Percentiles rank a stretch among this genome's conserved stretches.
Conservation (phyloP, 2,329 filamentous ascomycete genomes). For the Clarireedia homoeocarpa region DNA sequence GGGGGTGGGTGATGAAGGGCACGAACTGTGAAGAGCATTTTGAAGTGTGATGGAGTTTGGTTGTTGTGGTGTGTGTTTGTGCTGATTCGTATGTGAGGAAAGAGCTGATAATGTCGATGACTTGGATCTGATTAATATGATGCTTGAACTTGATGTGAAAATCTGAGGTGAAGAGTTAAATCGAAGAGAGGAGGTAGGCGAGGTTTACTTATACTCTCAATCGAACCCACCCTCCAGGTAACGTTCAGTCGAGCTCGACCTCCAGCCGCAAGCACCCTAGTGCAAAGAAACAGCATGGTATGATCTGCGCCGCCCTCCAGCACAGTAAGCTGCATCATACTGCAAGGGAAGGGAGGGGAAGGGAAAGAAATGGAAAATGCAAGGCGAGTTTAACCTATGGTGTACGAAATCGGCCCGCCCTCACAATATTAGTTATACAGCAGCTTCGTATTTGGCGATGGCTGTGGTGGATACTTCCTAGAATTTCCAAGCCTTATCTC, state of each 20-base stretch:
- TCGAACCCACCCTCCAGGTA: not conserved
- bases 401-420: not conserved
- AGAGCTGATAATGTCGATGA: not conserved
- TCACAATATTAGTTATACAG: not conserved
- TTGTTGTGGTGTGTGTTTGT: not conserved
- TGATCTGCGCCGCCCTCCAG: not conserved
- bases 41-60: not conserved
- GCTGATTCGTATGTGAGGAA: not conserved
- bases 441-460: not conserved
- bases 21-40: conserved; percentile 6
- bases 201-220: not conserved
- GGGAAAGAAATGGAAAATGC: not conserved
- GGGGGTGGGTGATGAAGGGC: not conserved
- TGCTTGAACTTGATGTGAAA: not conserved
- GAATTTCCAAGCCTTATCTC: too few species aligned
- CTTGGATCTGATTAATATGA: not conserved
- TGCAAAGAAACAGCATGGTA: not conserved
- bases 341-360: too few species aligned
- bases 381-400: conserved; percentile 1
- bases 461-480: too few species aligned
- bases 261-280: not conserved
- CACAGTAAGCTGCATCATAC: conserved; percentile 4
- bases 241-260: not conserved
- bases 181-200: not conserved
- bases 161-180: not conserved